Base-by-base conservation (phyloP, 176 grass and related monocot species). In the Thalia dealbata region DNA sequence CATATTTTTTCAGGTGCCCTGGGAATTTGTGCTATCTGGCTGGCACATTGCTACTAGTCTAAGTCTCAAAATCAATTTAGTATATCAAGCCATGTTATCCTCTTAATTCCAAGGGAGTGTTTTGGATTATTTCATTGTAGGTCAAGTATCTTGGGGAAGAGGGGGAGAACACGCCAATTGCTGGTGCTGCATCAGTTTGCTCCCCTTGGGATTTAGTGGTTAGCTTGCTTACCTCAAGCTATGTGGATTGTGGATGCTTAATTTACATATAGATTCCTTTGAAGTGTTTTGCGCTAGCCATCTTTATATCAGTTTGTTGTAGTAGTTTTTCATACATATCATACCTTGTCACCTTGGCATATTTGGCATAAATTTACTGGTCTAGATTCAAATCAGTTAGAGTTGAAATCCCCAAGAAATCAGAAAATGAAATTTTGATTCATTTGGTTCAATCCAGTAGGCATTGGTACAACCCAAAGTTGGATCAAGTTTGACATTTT, bases 61-160 rank as follows among this genome's bases (percentile, higher is more conserved):
- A 11, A 10, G 11, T 28, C 50, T 71, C 14, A 45, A 18, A 27
- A 29, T 72, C 26, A 7, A 27, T 50, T 28, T 50, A 72, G 4
- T 15, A 15, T 23, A 26, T 14, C 25, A 18, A 27, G 14, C 24
- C 26, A 24, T 72, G 24, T 52, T 52, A 8, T 16, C 19, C 8
- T 72, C 25, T 14, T 27, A 32, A 48, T 14, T 70, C 48, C 22
- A 14, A 14, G 46, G 43, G 8, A 21, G 29, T 46, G 16, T 72
- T 29, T 72, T 28, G 6, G n/a, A 64, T 52, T 72, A 38, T 38
- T 30, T 21, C 8, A 52, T 26, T 72, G 38, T 82, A 99, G 95
- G 95, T 99, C 25, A 99, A 99, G 52, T 99, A 99, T 87, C 89
- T 99, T 74, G 95, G 95, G 76, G 95, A 99, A 83, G 95, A 99